A percentile compares a stretch with the other conserved stretches of the same genome.
phyloP scores from a whole-genome alignment of 257 asterid genomes.

The Verbascum thapsus region DNA sequence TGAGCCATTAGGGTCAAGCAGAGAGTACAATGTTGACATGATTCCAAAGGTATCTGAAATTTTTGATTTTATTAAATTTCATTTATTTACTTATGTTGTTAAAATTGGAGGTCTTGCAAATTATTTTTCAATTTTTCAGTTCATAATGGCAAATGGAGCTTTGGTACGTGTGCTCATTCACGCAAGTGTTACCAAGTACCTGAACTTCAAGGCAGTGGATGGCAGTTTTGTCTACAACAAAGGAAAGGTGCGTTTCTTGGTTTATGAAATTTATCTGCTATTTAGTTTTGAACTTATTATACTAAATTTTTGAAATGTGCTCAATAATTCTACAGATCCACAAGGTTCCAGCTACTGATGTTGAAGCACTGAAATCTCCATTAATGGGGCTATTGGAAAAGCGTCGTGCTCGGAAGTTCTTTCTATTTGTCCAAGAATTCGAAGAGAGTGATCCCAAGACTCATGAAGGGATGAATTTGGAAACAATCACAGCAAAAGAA shows the following conservation, averaged over 20 bases:
- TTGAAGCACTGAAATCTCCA: constrained; percentile 94
- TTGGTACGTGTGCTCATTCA: constrained; percentile 94
- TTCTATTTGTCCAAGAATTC: constrained; percentile 88
- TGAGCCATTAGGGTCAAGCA: constrained; percentile 74
- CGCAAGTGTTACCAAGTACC: constrained; percentile 91
- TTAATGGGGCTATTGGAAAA: constrained; percentile 94
- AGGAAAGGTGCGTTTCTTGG: constrained; percentile 67
- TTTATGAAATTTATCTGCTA: not conserved
- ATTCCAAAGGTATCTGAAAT: constrained; percentile 72
- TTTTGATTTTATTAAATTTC: not conserved
- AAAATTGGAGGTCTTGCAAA: not conserved
- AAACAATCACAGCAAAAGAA: constrained; percentile 65
- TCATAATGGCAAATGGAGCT: constrained; percentile 98
- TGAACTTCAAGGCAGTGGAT: constrained; percentile 97
- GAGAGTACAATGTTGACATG: constrained; percentile 97
- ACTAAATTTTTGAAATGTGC: constrained; percentile 12
- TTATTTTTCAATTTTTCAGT: constrained; percentile 43
- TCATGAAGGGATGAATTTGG: constrained; percentile 83
- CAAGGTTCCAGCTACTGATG: constrained; percentile 99
- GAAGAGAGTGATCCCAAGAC: constrained; percentile 83
- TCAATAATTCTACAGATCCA: constrained; percentile 55
- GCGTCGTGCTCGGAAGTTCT: constrained; percentile 94
- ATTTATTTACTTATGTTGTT: not conserved
- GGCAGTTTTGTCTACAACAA: constrained; percentile 97
- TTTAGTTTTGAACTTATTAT: not conserved